Evolutionary conservation across 331 rosid species (phyloP).

Genomic region (Arachis monticola): DNA sequence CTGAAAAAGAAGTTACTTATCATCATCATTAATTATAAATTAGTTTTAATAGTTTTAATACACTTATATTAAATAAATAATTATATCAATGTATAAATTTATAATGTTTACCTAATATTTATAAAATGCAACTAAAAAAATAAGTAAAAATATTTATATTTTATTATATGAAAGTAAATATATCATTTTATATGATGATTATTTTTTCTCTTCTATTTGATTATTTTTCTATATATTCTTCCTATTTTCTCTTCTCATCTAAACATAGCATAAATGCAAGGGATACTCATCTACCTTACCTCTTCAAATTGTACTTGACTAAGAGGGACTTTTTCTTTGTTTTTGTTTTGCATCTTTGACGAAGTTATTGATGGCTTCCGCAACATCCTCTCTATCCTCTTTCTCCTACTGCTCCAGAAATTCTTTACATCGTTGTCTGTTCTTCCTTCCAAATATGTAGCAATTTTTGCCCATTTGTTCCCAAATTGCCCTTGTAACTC

Average conservation of each 20-base stretch:
- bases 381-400: conserved; percentile 63
- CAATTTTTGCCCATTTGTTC: conserved; percentile 86
- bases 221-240: too few species aligned
- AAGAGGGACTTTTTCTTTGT: conserved; percentile 43
- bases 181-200: too few species aligned
- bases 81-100: neutral
- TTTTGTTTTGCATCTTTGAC: conserved; percentile 39
- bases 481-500: conserved; percentile 73
- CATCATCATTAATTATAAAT: too few species aligned
- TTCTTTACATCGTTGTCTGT: conserved; percentile 86
- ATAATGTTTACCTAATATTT: neutral
- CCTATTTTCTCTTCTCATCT: neutral
- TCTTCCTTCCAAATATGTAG: conserved; percentile 68
- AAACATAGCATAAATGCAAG: neutral
- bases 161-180: too few species aligned
- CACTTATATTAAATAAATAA: too few species aligned
- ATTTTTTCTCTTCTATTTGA: too few species aligned
- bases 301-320: conserved; percentile 37
- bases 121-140: neutral
- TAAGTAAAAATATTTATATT: too few species aligned
- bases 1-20: too few species aligned
- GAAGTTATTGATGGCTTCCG: conserved; percentile 41
- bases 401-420: conserved; percentile 86
- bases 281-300: conserved; percentile 36
- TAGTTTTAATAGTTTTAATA: too few species aligned